Evolutionary conservation across 768 basidiomycete genomes (phyloP).

Genomic region (Pleurotus ostreatus): DNA sequence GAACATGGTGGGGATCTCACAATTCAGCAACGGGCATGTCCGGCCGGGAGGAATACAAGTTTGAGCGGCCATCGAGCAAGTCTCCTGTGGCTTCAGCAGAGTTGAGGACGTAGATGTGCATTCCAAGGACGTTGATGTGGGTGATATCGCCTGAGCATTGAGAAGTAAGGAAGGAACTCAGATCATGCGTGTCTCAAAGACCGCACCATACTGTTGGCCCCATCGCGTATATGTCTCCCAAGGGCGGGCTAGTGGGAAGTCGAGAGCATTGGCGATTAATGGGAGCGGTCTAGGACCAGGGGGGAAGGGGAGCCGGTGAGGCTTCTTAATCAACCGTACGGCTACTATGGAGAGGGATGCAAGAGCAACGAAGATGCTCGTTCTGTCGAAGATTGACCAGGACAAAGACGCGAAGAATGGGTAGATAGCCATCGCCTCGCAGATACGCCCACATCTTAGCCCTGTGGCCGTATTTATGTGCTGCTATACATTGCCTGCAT

Average conservation of each 20-base stretch:
- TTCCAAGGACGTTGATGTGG: neutral
- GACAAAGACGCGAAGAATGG: neutral
- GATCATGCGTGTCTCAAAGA: neutral
- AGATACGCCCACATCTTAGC: too few relatives aligned
- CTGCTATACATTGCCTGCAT: too few relatives aligned
- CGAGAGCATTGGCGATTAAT: conserved; percentile 15
- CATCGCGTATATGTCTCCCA: conserved; percentile 31
- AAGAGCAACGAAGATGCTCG: neutral
- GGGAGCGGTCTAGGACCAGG: conserved; percentile 4
- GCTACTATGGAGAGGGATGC: neutral
- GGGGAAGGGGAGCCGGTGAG: neutral
- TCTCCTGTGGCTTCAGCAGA: neutral
- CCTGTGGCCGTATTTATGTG: too few relatives aligned
- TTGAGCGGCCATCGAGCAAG: conserved; percentile 1
- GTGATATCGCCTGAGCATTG: neutral
- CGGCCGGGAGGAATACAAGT: neutral
- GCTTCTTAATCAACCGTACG: neutral
- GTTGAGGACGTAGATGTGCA: conserved; percentile 5
- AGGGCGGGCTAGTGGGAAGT: conserved; percentile 22
- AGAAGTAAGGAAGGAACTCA: neutral
- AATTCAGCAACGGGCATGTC: conserved; percentile 7
- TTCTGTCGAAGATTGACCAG: neutral
- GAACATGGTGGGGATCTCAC: neutral
- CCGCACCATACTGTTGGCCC: conserved; percentile 25
- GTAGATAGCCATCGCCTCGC: neutral